phyloP scores from a whole-genome alignment of 1,284 basidiomycete species.

The Mycena citricolor region DNA sequence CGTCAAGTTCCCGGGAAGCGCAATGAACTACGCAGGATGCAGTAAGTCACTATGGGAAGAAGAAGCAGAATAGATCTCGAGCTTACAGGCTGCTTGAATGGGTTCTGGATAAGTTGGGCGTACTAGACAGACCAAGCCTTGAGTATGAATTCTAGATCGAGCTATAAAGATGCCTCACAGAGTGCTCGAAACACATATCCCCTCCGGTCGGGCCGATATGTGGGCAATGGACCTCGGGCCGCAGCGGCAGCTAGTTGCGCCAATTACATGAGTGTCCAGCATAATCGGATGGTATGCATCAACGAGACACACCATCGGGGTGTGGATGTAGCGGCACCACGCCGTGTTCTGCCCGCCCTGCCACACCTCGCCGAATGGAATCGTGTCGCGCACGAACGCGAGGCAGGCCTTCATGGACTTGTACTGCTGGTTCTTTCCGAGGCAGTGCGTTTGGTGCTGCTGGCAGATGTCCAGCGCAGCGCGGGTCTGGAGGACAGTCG shows the following conservation, averaged over 20 bases:
- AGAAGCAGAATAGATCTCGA: too few relatives aligned
- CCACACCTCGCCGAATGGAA: slow-evolving; percentile 3
- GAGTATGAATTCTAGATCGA: too few relatives aligned
- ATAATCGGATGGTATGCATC: background rate
- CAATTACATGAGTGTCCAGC: background rate
- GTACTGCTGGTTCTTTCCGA: slow-evolving; percentile 13
- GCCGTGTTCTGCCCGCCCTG: slow-evolving; percentile 4
- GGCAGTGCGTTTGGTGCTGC: slow-evolving; percentile 9
- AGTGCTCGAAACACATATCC: slow-evolving; percentile 3
- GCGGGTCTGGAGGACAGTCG: background rate
- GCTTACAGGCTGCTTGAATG: too few relatives aligned
- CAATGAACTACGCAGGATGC: too few relatives aligned
- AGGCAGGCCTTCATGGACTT: slow-evolving; percentile 7
- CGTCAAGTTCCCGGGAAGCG: too few relatives aligned
- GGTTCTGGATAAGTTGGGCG: too few relatives aligned
- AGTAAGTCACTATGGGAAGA: too few relatives aligned
- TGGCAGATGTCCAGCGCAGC: slow-evolving; percentile 16
- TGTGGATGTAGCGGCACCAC: slow-evolving; percentile 1
- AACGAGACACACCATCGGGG: background rate
- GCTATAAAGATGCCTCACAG: too few relatives aligned
- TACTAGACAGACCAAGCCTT: too few relatives aligned
- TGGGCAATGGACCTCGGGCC: slow-evolving; percentile 9
- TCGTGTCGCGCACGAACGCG: background rate
- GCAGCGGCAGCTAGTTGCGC: background rate
- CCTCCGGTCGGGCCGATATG: slow-evolving; percentile 7